These are phyloP conservation scores for Amaranthus hypochondriacus DNA, from an alignment of 148 eudicot genomes.

Conservation along the genomic window DNA sequence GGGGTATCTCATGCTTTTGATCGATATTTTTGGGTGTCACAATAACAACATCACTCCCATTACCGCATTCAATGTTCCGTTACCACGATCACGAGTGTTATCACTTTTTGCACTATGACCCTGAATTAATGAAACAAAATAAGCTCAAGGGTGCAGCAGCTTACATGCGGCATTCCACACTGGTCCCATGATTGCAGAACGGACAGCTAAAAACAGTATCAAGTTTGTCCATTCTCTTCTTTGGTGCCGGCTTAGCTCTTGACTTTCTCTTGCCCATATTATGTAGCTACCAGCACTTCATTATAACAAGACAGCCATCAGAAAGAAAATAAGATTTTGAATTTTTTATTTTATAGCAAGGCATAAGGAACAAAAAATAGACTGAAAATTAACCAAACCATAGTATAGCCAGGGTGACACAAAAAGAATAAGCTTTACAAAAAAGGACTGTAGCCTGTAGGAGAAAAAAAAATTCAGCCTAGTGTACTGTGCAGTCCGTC, in stretches of 20 bases:
- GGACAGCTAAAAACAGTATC: slow-evolving; percentile 91
- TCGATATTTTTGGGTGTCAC: no score
- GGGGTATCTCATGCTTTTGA: no score
- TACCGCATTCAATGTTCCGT: no score
- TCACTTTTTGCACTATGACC: neutral
- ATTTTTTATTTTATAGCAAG: no score
- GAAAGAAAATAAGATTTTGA: neutral
- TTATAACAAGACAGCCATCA: neutral
- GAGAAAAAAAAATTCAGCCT: no score
- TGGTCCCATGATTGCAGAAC: slow-evolving; percentile 81
- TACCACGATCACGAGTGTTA: neutral
- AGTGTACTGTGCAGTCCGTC: no score
- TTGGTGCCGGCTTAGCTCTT: slow-evolving; percentile 84
- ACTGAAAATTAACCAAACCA: no score
- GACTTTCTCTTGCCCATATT: slow-evolving; percentile 92
- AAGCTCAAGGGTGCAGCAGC: slow-evolving; percentile 9
- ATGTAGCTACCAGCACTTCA: slow-evolving; percentile 2
- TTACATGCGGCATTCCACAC: slow-evolving; percentile 90
- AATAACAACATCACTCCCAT: no score
- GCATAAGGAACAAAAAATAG: no score
- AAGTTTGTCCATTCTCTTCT: slow-evolving; percentile 85
- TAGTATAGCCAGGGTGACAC: no score
- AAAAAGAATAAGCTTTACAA: no score
- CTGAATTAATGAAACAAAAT: neutral
- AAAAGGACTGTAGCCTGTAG: no score